These are phyloP conservation scores for Umbelopsis vinacea DNA, from an alignment of 192 early-diverging fungal genomes.

Conservation along the genomic window DNA sequence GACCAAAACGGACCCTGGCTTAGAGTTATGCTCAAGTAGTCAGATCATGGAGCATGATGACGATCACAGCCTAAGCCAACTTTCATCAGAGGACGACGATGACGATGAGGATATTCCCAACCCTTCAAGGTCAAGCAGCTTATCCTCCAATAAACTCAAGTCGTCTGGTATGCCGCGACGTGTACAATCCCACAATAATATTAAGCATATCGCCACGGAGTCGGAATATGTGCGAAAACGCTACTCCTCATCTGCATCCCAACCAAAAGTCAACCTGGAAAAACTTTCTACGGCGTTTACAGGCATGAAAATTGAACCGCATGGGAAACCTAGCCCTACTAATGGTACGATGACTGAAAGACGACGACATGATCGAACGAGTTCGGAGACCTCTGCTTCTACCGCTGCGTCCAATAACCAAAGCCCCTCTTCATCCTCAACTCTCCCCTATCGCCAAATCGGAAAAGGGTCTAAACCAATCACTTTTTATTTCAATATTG, in stretches of 20 bases:
- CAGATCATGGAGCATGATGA: constrained; percentile 21
- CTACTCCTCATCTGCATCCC: constrained; percentile 6
- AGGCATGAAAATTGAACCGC: constrained; percentile 9
- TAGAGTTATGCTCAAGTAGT: constrained; percentile 19
- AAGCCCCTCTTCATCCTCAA: neutral
- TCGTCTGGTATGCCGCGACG: neutral
- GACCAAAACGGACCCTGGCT: constrained; percentile 12
- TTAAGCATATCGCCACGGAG: neutral
- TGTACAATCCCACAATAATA: constrained; percentile 18
- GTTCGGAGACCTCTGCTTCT: neutral
- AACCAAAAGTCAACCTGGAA: constrained; percentile 8
- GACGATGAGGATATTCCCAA: neutral
- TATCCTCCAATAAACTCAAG: neutral
- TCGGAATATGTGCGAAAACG: constrained; percentile 9
- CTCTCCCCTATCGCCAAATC: constrained; percentile 35
- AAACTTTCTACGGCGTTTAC: constrained; percentile 5
- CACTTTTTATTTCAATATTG: constrained; percentile 39
- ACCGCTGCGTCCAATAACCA: neutral
- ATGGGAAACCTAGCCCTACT: neutral
- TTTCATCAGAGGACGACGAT: constrained; percentile 7
- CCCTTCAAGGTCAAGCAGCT: neutral
- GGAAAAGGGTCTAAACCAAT: constrained; percentile 30
- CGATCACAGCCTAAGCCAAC: neutral
- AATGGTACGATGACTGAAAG: neutral
- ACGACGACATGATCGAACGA: neutral